Evolutionary conservation across 2,329 filamentous ascomycete species (phyloP).

Genomic region (Rugonectria rugulosa): DNA sequence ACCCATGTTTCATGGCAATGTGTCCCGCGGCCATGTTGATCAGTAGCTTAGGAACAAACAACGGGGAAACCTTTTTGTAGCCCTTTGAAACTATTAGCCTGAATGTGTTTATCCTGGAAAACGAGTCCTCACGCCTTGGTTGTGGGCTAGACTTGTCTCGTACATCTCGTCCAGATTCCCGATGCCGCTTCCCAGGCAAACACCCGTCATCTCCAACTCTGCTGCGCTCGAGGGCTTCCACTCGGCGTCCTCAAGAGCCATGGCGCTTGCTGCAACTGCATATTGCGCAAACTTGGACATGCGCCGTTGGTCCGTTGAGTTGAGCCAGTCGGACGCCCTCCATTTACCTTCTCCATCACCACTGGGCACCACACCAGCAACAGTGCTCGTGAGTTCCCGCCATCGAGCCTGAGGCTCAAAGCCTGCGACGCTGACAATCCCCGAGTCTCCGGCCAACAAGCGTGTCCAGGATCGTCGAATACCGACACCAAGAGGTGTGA

Average conservation of each 20-base stretch:
- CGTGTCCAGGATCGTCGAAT: slow-evolving; percentile 80
- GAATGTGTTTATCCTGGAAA: neutral
- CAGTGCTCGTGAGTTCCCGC: slow-evolving; percentile 78
- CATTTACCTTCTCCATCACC: slow-evolving; percentile 53
- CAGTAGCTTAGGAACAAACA: slow-evolving; percentile 91
- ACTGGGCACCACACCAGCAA: slow-evolving; percentile 82
- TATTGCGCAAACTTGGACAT: slow-evolving; percentile 95
- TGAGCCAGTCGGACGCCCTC: slow-evolving; percentile 63
- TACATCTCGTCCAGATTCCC: slow-evolving; percentile 94
- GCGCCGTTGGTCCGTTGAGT: slow-evolving; percentile 67
- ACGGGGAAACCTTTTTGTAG: slow-evolving; percentile 89
- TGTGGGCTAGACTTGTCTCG: slow-evolving; percentile 78
- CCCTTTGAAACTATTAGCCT: slow-evolving; percentile 61
- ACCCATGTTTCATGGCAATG: slow-evolving; percentile 89
- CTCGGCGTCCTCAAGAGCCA: slow-evolving; percentile 83
- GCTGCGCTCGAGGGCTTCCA: slow-evolving; percentile 71
- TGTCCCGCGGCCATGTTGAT: slow-evolving; percentile 97
- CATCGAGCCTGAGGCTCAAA: slow-evolving; percentile 67
- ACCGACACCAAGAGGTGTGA: slow-evolving; percentile 85
- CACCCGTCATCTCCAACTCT: slow-evolving; percentile 80
- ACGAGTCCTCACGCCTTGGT: slow-evolving; percentile 68
- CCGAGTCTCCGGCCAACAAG: slow-evolving; percentile 80
- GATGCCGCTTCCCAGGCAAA: slow-evolving; percentile 94
- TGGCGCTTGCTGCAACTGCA: slow-evolving; percentile 83
- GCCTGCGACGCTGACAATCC: slow-evolving; percentile 76